phyloP scores from a whole-genome alignment of 768 basidiomycete species.

The Boletellus emodensis region DNA sequence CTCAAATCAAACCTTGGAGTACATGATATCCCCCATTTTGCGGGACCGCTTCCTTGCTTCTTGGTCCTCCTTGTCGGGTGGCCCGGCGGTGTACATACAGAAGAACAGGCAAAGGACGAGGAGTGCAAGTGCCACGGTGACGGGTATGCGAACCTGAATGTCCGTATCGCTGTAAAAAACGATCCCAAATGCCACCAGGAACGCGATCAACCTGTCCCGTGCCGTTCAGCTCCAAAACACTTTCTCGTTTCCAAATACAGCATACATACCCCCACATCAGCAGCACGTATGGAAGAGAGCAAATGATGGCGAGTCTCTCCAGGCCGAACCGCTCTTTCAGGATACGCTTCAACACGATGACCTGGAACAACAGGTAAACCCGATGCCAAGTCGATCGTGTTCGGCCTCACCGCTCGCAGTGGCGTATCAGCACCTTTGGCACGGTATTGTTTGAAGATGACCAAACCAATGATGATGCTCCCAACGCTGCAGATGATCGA shows the following conservation, averaged over 20 bases:
- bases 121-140: constrained; percentile 23
- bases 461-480: constrained; percentile 28
- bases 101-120: constrained; percentile 25
- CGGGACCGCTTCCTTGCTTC: background rate
- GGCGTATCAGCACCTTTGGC: constrained; percentile 31
- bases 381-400: background rate
- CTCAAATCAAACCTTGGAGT: constrained; percentile 4
- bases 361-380: constrained; percentile 11
- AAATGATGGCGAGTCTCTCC: constrained; percentile 38
- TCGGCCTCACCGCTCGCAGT: constrained; percentile 21
- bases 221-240: background rate
- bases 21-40: background rate
- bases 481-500: constrained; percentile 29
- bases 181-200: constrained; percentile 30
- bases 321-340: constrained; percentile 26
- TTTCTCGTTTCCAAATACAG: background rate
- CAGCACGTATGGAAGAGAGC: constrained; percentile 38
- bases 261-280: constrained; percentile 37
- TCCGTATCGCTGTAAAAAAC: constrained; percentile 28
- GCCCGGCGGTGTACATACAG: constrained; percentile 27
- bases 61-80: constrained; percentile 15
- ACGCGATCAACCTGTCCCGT: constrained; percentile 31
- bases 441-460: constrained; percentile 32
- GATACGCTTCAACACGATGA: constrained; percentile 26
- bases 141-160: constrained; percentile 23